Conservation (phyloP, 352 stramenopile species). For the Stramenopiles sp. region DNA sequence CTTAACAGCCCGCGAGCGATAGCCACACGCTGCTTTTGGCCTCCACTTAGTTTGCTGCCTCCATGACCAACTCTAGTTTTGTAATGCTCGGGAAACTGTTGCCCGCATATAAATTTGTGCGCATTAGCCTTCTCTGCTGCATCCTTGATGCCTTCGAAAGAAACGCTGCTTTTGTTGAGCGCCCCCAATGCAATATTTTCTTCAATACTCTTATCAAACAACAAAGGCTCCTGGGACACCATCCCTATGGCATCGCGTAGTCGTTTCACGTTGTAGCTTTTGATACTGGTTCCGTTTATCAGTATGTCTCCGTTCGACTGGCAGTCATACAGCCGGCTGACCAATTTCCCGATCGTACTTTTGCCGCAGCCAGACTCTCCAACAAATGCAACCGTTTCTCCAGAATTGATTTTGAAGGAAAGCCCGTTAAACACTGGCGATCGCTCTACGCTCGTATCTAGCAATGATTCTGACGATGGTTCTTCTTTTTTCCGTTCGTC, state of each 20-base stretch:
- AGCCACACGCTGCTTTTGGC: constrained; percentile 89
- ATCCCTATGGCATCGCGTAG: constrained; percentile 56
- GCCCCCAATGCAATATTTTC: constrained; percentile 63
- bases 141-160: constrained; percentile 34
- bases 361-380: constrained; percentile 56
- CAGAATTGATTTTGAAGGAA: constrained; percentile 42
- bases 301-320: constrained; percentile 38
- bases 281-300: constrained; percentile 42
- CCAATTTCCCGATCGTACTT: constrained; percentile 47
- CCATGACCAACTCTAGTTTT: constrained; percentile 90
- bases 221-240: constrained; percentile 57
- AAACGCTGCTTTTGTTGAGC: constrained; percentile 32
- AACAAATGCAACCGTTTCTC: constrained; percentile 57
- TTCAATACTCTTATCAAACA: constrained; percentile 50
- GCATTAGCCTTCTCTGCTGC: constrained; percentile 37
- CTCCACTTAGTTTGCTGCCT: constrained; percentile 83
- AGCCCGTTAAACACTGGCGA: no score
- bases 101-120: constrained; percentile 77
- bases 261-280: constrained; percentile 39
- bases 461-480: no score
- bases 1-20: constrained; percentile 89
- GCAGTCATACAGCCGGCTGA: constrained; percentile 48
- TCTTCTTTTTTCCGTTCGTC: no score
- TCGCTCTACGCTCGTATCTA: no score
- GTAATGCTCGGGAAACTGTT: constrained; percentile 71